phyloP scores from a whole-genome alignment of 176 grass and related monocot genomes.

The Saccharum officinarum region DNA sequence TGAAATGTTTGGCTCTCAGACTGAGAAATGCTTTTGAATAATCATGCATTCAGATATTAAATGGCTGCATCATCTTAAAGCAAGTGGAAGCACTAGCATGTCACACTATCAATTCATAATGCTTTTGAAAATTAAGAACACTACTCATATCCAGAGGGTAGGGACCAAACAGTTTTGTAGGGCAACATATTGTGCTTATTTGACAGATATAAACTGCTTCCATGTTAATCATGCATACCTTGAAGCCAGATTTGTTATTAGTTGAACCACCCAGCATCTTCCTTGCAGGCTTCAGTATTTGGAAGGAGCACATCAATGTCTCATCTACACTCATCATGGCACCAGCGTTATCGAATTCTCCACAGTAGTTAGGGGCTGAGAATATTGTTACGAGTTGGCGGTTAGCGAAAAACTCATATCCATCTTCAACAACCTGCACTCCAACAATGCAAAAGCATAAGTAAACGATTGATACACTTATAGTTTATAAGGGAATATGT shows the following conservation, averaged over 20 bases:
- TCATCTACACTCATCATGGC: conserved; percentile 85
- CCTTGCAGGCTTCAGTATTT: conserved; percentile 65
- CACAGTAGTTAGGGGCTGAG: conserved; percentile 79
- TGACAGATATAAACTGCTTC: neutral
- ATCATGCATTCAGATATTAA: neutral
- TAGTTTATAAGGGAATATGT: conserved; percentile 4
- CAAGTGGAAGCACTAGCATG: neutral
- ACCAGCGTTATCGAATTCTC: conserved; percentile 82
- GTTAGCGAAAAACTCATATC: conserved; percentile 73
- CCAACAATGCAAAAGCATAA: conserved; percentile 1
- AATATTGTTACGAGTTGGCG: conserved; percentile 74
- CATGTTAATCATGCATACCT: conserved; percentile 35
- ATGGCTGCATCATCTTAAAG: neutral
- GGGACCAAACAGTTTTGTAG: neutral
- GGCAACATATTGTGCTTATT: conserved; percentile 7
- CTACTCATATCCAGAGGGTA: neutral
- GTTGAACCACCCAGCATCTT: conserved; percentile 42
- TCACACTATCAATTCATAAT: neutral
- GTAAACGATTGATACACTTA: neutral
- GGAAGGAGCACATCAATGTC: conserved; percentile 74
- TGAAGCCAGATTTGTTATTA: conserved; percentile 59
- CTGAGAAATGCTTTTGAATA: conserved; percentile 4
- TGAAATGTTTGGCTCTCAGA: neutral
- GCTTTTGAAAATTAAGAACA: conserved; percentile 7
- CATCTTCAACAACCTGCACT: conserved; percentile 78